A percentile compares a stretch with the other conserved stretches of the same genome.
phyloP scores from a whole-genome alignment of 192 early-diverging fungal species.

The Chytriomyces confervae region DNA sequence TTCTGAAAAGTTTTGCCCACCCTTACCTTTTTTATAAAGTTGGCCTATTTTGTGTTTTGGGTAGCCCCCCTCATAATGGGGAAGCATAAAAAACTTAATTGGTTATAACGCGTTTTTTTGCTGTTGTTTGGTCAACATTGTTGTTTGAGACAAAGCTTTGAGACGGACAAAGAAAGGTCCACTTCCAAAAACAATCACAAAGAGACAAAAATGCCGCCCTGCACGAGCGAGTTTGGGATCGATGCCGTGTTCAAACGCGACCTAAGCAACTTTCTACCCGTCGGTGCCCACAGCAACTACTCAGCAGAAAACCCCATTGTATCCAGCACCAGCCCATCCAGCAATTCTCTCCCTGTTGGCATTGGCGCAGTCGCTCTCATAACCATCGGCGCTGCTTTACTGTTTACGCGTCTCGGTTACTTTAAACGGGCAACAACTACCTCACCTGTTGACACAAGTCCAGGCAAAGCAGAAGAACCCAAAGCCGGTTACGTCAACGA shows the following conservation, averaged over 20 bases:
- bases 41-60: background rate
- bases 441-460: background rate
- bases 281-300: too few relatives aligned
- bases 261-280: too few relatives aligned
- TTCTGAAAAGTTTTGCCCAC: background rate
- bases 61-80: too few relatives aligned
- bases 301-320: background rate
- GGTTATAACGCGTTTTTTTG: too few relatives aligned
- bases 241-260: too few relatives aligned
- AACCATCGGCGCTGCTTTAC: background rate
- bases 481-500: constrained; percentile 21
- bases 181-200: too few relatives aligned
- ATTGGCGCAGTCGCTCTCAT: constrained; percentile 10
- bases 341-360: background rate
- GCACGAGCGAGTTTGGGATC: too few relatives aligned
- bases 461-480: background rate
- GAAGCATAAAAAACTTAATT: too few relatives aligned
- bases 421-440: background rate
- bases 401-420: constrained; percentile 4
- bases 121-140: too few relatives aligned
- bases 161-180: too few relatives aligned
- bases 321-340: background rate
- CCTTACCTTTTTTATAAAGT: background rate
- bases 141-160: too few relatives aligned
- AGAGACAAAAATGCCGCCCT: too few relatives aligned